Base-by-base conservation (phyloP, 495 filamentous ascomycete genomes). In the Extremus antarcticus region DNA sequence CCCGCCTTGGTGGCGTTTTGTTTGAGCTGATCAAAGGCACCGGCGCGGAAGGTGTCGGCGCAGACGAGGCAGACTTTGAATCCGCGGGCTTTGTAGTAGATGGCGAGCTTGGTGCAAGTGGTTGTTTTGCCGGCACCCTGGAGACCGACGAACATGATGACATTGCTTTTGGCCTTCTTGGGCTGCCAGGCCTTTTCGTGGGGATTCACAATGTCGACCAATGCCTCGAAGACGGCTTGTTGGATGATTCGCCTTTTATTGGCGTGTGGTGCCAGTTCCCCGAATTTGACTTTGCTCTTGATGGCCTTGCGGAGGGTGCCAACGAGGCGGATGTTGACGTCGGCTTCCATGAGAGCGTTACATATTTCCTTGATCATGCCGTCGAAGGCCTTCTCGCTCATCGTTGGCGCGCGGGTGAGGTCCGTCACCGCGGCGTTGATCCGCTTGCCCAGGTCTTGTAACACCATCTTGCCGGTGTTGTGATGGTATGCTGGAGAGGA, bases 231-330 rank as follows among this genome's bases (percentile, higher is more conserved):
- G 61, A 99, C 94, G 59, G 92, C 80, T 70, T 97, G 96, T 66
- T 99, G 92, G 65, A 99, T 97, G 49, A 97, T 73, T 45, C 91
- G 88, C 71, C 96, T 97, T 81, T 96, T 97, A 74, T 99, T 97
- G 55, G 90, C 84, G 38, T 83, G 84, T 16, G 90, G 78, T 13
- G 88, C 84, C 10, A 94, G 78, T 40, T 94, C 86, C 65, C 90
- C 85, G 73, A 98, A 94, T 70, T 96, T 94, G 69, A 99, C 92
- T 21, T 80, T 83, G 53, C 77, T 68, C 63, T 87, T 88, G 63
- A 99, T 97, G 39, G 90, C 92, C 70, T 92, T 96, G 57, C 90
- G 90, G 47, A 99, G 84, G 58, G 80, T 80, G 65, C 83, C 81
- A 23, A 99, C 92, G n/a, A 99, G 89, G 64, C 83, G 83, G 55